Evolutionary conservation across 2,329 filamentous ascomycete species (phyloP), one percentile per base, ranked within the genome.

Genomic region (Cladosporium sp.): DNA sequence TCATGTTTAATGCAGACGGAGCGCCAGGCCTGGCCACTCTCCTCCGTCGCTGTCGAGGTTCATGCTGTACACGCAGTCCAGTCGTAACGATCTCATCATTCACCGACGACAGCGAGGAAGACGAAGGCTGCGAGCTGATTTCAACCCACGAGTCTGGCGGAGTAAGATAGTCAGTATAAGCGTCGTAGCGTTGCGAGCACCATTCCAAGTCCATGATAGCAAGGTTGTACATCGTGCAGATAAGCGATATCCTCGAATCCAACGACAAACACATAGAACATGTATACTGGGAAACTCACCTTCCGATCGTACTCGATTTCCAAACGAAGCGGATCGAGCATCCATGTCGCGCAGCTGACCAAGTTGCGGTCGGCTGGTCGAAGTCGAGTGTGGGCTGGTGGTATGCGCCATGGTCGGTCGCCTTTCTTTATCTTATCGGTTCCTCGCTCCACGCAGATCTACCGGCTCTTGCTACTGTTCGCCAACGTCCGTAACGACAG

Each of bases 131-230:
- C 4, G 94, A 97, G 57, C 91, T 88, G 68, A 99, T 88, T 78
- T 99, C 94, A 72, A 98, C 88, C 95, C 95, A 99, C 10, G 95
- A 97, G 81, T 98, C 95, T 93, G 82, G n/a, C 3, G 62, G 54
- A 66, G 70, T 72, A 68, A 71, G 67, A 68, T 70, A 68, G 72
- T 76, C 70, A 76, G 74, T 68, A 67, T 70, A 71, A 47, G 65
- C 66, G 41, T 66, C 61, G 65, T 65, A 36, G n/a, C 18, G 21
- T 34, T 58, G 64, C 28, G 47, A 38, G 26, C 28, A 47, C 47
- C 59, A 66, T 34, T 47, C 49, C 32, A 38, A 14, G 24, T 62
- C 64, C 30, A 58, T 15, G 2, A 24, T 28, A 32, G 49, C 68
- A 64, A 63, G 44, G 61, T 55, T 52, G 61, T 58, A 54, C 63